These are phyloP conservation scores for Penicillium samsonianum DNA, from an alignment of 495 filamentous ascomycete genomes.

Conservation along the genomic window DNA sequence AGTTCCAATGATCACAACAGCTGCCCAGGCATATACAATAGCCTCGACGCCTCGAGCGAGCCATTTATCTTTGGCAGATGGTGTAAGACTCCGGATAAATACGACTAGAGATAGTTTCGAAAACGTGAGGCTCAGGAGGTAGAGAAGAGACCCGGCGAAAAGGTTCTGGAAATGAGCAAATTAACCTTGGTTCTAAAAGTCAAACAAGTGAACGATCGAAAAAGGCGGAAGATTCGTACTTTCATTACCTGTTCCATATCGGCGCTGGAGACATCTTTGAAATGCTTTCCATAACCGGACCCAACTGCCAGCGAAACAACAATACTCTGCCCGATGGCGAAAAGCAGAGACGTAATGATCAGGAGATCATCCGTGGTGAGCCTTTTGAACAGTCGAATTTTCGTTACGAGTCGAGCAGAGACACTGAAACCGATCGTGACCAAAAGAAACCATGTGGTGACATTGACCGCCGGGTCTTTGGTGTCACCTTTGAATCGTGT, in stretches of 20 bases:
- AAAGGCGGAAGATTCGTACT: constrained; percentile 13
- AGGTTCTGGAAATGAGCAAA: constrained; percentile 19
- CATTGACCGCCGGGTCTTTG: constrained; percentile 30
- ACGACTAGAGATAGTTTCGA: constrained; percentile 32
- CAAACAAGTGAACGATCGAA: neutral
- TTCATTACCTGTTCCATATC: constrained; percentile 32
- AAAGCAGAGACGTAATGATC: constrained; percentile 19
- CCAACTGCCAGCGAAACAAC: constrained; percentile 29
- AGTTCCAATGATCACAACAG: constrained; percentile 23
- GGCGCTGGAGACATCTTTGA: constrained; percentile 12
- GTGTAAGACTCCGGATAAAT: constrained; percentile 30
- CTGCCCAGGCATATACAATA: constrained; percentile 17
- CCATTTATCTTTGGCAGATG: constrained; percentile 18
- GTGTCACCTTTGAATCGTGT: constrained; percentile 22
- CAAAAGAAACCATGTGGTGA: constrained; percentile 30
- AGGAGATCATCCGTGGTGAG: constrained; percentile 24
- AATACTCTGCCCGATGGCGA: constrained; percentile 26
- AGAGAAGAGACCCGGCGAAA: constrained; percentile 28
- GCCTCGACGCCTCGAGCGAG: constrained; percentile 22
- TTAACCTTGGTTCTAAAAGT: neutral
- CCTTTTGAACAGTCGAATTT: constrained; percentile 26
- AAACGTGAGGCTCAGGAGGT: constrained; percentile 25
- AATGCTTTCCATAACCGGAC: constrained; percentile 33
- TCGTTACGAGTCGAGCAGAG: constrained; percentile 28
- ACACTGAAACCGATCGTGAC: constrained; percentile 26